phyloP scores from a whole-genome alignment of 768 basidiomycete genomes.

The Pisolithus tinctorius region DNA sequence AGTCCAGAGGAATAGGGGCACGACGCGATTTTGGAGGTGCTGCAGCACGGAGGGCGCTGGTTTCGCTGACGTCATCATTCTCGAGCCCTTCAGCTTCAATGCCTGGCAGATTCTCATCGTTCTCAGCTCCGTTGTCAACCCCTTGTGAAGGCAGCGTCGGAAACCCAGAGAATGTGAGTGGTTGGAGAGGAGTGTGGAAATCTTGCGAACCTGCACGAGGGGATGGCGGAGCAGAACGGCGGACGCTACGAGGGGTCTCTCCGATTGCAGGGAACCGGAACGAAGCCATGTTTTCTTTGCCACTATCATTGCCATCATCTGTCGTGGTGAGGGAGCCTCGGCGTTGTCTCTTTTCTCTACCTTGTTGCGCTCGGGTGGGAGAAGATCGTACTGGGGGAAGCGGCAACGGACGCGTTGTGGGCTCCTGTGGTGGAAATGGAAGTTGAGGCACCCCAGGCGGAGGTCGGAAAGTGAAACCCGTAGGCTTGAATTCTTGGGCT shows the following conservation, averaged over 20 bases:
- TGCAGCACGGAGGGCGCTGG: constrained; percentile 7
- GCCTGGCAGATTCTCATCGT: constrained; percentile 6
- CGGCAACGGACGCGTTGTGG: constrained; percentile 34
- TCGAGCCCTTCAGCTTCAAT: constrained; percentile 7
- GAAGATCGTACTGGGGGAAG: constrained; percentile 24
- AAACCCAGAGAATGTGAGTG: constrained; percentile 68
- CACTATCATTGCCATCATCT: constrained; percentile 43
- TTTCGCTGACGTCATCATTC: constrained; percentile 6
- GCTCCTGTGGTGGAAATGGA: constrained; percentile 24
- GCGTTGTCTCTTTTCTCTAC: constrained; percentile 75
- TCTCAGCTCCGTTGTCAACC: constrained; percentile 4
- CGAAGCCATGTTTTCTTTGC: constrained; percentile 55
- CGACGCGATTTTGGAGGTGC: constrained; percentile 41
- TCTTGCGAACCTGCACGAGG: constrained; percentile 25
- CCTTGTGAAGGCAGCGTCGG: constrained; percentile 29
- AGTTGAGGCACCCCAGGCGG: constrained; percentile 61
- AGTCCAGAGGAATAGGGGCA: constrained; percentile 75
- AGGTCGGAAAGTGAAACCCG: constrained; percentile 70
- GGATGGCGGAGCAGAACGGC: constrained; percentile 38
- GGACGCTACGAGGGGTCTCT: constrained; percentile 44
- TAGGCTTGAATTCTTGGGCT: constrained; percentile 77
- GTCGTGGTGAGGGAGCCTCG: constrained; percentile 37
- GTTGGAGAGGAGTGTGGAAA: constrained; percentile 20
- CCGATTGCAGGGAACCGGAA: constrained; percentile 66
- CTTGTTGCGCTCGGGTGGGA: constrained; percentile 40